Percentiles rank a stretch among this genome's conserved stretches.
These are phyloP conservation scores for Parsonsia alboflavescens DNA, from an alignment of 257 asterid species.

Conservation along the genomic window DNA sequence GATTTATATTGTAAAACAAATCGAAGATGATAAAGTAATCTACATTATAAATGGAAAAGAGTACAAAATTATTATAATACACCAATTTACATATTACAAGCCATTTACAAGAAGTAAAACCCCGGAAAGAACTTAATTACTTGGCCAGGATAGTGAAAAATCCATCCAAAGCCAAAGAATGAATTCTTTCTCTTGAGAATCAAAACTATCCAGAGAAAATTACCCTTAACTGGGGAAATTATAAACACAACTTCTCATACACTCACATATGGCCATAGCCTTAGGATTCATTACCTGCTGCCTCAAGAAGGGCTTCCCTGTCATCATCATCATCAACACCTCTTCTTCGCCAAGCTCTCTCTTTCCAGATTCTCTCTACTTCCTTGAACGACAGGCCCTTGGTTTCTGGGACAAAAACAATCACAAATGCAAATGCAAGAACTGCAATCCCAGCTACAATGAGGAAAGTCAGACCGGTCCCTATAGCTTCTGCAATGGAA, in stretches of 20 bases:
- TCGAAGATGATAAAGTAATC: too few relatives aligned
- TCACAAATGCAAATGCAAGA: constrained; percentile 57
- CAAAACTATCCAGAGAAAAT: background rate
- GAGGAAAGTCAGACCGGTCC: constrained; percentile 68
- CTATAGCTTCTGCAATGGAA: constrained; percentile 59
- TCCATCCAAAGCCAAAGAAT: constrained; percentile 2
- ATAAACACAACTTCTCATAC: background rate
- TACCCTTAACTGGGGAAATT: background rate
- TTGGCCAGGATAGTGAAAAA: background rate
- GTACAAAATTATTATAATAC: background rate
- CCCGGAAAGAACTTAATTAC: background rate
- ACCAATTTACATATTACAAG: background rate
- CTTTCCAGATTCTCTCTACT: constrained; percentile 83
- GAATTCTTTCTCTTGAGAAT: background rate
- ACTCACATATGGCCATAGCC: background rate
- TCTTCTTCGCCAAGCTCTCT: constrained; percentile 46
- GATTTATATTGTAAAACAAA: too few relatives aligned
- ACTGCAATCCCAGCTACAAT: constrained; percentile 65
- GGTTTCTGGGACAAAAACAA: constrained; percentile 69
- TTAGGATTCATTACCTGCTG: constrained; percentile 24
- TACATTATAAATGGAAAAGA: background rate
- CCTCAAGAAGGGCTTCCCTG: constrained; percentile 45
- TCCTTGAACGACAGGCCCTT: constrained; percentile 86
- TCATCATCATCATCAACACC: background rate
- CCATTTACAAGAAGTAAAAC: background rate